Base-by-base conservation (phyloP, 2,329 filamentous ascomycete genomes). In the Colletotrichum phormii region DNA sequence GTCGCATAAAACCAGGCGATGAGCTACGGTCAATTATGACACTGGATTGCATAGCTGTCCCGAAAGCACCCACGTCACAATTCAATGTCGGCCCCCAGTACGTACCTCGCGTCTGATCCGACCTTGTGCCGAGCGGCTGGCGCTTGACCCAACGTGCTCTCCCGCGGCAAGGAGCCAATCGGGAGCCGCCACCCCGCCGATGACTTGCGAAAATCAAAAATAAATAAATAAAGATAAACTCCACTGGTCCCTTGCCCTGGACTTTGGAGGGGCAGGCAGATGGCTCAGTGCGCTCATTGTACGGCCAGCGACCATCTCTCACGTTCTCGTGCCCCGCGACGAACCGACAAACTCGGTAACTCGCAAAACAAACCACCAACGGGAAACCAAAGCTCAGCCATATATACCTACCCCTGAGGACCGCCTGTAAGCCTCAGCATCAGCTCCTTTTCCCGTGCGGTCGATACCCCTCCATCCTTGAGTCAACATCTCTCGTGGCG, bases 1-100 rank as follows among this genome's bases (percentile, higher is more conserved):
- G 22, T 26, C 35, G 54, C 57, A 55, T 55, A 1, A 55, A 62
- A 62, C 11, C 29, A 6, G 26, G 49, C 22, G 33, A 57, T 24
- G n/a, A 69, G 33, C 55, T 55, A 35, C 35, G 33, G n/a, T n/a
- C 64, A 67, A 24, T 12, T 33, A 35, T 55, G 64, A 57, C 33
- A 63, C 35, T 49, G 46, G 55, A 57, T 69, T 58, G 70, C 54
- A 73, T 29, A 73, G 60, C 71, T 73, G 71, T 73, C 71, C 64
- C 64, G 11, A 73, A 69, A 68, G 61, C 51, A 67, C 66, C 66
- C 66, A 73, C 71, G 71, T 73, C 71, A 73, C 71, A 64, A 37
- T 49, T 54, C 42, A 18, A 29, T 55, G 60, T 46, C 55, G 22
- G 11, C 9, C 15, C 15, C 3, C 55, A n/a, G 46, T 55, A 73